Conservation (phyloP, 352 stramenopile species). For the Phytophthora aleatoria region DNA sequence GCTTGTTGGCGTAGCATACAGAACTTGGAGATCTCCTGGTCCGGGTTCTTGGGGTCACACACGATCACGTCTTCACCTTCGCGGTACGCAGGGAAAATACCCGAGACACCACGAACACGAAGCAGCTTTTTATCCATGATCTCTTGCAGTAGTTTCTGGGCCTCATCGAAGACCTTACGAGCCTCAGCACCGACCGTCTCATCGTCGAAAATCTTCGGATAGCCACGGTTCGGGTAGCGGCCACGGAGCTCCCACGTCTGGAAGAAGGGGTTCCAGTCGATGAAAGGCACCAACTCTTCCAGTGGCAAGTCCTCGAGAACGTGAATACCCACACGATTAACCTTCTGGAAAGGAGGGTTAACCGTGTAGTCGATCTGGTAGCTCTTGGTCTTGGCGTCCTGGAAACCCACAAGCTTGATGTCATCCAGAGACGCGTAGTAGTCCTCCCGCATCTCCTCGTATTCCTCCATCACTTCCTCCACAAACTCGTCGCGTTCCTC, state of each 20-base stretch:
- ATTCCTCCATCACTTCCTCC: conserved; percentile 93
- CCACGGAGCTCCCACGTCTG: conserved; percentile 97
- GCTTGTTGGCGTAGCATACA: conserved; percentile 98
- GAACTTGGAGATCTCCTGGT: conserved; percentile 89
- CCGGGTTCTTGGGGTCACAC: conserved; percentile 86
- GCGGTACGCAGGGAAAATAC: conserved; percentile 95
- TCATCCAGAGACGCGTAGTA: conserved; percentile 84
- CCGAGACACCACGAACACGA: conserved; percentile 91
- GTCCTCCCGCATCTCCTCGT: conserved; percentile 91
- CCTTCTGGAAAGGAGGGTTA: conserved; percentile 80
- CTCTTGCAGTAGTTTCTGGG: conserved; percentile 92
- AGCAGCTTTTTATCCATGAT: conserved; percentile 95
- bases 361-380: conserved; percentile 92
- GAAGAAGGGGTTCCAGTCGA: conserved; percentile 99
- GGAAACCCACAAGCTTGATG: conserved; percentile 67
- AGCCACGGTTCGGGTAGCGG: conserved; percentile 97
- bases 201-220: conserved; percentile 99
- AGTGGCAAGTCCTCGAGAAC: conserved; percentile 89
- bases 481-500: conserved; percentile 94
- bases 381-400: conserved; percentile 63
- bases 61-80: conserved; percentile 95
- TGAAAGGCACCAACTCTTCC: conserved; percentile 93
- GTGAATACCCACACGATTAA: conserved; percentile 86
- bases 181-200: conserved; percentile 94
- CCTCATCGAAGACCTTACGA: conserved; percentile 97